Base-by-base conservation (phyloP, 2,329 filamentous ascomycete genomes). In the Lithohypha guttulata region DNA sequence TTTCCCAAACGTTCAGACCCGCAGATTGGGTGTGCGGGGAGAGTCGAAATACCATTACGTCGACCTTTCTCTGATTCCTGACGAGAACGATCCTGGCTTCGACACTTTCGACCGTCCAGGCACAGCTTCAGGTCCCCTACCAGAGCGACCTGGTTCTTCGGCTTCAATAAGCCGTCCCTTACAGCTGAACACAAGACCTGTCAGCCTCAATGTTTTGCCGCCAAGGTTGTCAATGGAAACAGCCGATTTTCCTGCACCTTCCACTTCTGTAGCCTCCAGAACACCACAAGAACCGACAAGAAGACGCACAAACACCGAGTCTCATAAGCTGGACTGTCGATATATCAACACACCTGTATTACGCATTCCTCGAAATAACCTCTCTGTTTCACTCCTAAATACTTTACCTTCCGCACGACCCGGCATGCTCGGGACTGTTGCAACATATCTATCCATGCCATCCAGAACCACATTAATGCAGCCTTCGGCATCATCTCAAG, bases 21-120 rank as follows among this genome's bases (percentile, higher is more conserved):
- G 91, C 43, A 76, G 91, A 48, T 70, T 98, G 9, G 91, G 91
- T 46, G 87, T 96, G 32, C 78, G 91, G 38, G 91, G 91, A 48
- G 89, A 96, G 64, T 98, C 91, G 10, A 98, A 98, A 59, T 98
- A 98, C 59, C 91, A 98, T 61, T 98, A 98, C 44, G 66, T 69
- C 33, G 66, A 69, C 47, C 53, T 69, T 42, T 64, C 64, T 2
- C 59, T 69, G 15, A 29, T 49, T 6, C 29, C 43, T 10, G 48
- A 50, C 20, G 49, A 50, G 22, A 46, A 50, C 20, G 45, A 50
- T 23, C 47, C 40, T 23, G 46, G 39, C 29, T 45, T 46, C 11
- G 29, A 29, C 15, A 22, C 36, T 10, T 30, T 31, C 15, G 47
- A 49, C 34, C 26, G 46, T 38, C 47, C 46, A 15, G 40, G 42